Evolutionary conservation across 257 asterid genomes (phyloP), one percentile per base, ranked within the genome.

Genomic region (Nicotiana sylvestris): DNA sequence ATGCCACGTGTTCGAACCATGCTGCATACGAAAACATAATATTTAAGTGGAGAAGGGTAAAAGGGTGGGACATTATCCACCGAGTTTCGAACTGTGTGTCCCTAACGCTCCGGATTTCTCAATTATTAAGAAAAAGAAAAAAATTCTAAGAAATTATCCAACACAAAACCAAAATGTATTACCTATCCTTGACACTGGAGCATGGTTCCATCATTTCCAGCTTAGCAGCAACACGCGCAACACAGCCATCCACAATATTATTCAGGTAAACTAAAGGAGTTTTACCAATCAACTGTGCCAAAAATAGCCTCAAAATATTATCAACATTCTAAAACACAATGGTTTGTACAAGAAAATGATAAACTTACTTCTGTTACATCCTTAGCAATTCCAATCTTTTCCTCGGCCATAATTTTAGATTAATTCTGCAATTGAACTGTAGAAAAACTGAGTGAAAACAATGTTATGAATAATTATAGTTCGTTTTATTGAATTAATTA

Each of bases 121-220:
- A 0, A 0, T 7, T 37, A 37, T 6, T 37, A 37, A 37, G 46
- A 37, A 37, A 37, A 6, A 6, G 9, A 37, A 37, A 37, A 37
- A 39, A 2, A 37, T 37, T 7, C 2, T 0, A 39, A 6, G 49
- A 6, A 39, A 39, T 7, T 39, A 6, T 39, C 49, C 2, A 39
- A 39, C 49, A 39, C 46, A 85, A 82, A 46, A 57, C 5, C 77
- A 56, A n/a, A 39, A 7, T 39, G 15, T n/a, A 35, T 66, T 87
- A 96, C 98, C 99, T 94, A 83, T 96, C 99, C 95, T 96, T 96
- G 77, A 96, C 98, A 82, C 98, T 96, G 55, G 99, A 96, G 87
- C 98, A 94, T 5, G 99, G 99, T 86, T 93, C 98, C 99, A 96
- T 96, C 10, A 91, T 89, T 86, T 96, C 99, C 64, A 96, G 88